Base-by-base conservation (phyloP, 129 eudicot genomes). In the Lonicera japonica region DNA sequence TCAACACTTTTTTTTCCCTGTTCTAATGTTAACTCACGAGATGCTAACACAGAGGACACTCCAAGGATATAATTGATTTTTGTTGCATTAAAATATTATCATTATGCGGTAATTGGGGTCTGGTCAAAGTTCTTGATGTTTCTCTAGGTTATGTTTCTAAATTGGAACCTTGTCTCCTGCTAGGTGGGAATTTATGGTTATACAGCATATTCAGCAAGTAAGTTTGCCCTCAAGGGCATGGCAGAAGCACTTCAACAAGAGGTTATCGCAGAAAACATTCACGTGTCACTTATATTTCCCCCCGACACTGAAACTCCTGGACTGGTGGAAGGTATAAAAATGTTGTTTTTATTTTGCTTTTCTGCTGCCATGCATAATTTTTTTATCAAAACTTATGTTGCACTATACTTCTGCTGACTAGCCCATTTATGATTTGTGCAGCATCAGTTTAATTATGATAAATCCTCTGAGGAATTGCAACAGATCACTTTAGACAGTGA, bases 301-400 rank as follows among this genome's bases (percentile, higher is more conserved):
- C 95, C 98, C 11, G 98, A 88, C 70, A 92, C 96, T 0, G 98
- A 92, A 25, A 92, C 98, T n/a, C 96, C 98, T 66, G 98, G 96
- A 24, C 65, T 87, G 0, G 81, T 50, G 0, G 88, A 82, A 91
- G 98, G 98, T 91, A 64, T 15, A 70, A 46, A 20, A n/a, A n/a
- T n/a, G n/a, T 43, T 43, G 3, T 43, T 43, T 43, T 43, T 10
- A 43, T 43, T 14, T 43, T 43, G 13, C 2, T 43, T 8, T 43
- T 2, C 50, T 43, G 16, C 50, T 43, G 50, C 5, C 50, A 43
- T 43, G 8, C 50, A 43, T 14, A 10, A 43, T 4, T 14, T 43
- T 8, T 43, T n/a, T n/a, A n/a, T 8, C 50, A 43, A 43, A 43
- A 43, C 50, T 43, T 43, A 8, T 43, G 50, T 14, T 43, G 50